Conservation (phyloP, 106 monocot genomes). For the Agapanthus africanus region DNA sequence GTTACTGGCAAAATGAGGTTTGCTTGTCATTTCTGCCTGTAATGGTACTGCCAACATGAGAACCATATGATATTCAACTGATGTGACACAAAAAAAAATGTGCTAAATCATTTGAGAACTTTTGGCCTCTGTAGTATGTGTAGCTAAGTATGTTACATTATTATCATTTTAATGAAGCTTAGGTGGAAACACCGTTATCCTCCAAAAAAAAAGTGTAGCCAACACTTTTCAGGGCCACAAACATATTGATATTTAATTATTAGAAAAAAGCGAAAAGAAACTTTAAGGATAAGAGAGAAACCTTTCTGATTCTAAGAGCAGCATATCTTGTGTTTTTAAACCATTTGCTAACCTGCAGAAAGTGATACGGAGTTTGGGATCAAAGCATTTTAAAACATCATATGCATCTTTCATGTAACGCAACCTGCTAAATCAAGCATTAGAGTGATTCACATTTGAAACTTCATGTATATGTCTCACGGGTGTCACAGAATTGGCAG, state of each 20-base stretch:
- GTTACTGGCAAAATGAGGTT: not conserved
- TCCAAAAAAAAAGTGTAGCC: too few species aligned
- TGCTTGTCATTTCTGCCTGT: conserved; percentile 21
- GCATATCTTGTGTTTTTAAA: conserved; percentile 78
- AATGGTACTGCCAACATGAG: not conserved
- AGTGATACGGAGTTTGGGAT: not conserved
- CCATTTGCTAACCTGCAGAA: conserved; percentile 59
- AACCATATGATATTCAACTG: not conserved
- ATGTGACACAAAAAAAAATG: not conserved
- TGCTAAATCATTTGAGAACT: not conserved
- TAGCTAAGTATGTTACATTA: too few species aligned
- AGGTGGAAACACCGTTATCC: too few species aligned
- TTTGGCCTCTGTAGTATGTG: not conserved
- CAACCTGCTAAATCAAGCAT: too few species aligned
- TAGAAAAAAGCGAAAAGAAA: not conserved
- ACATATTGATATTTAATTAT: not conserved
- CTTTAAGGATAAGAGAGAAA: conserved; percentile 3
- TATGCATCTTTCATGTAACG: too few species aligned
- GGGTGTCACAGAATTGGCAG: too few species aligned
- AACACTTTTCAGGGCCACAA: not conserved
- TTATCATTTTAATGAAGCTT: too few species aligned
- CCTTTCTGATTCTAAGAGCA: conserved; percentile 68
- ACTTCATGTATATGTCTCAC: too few species aligned
- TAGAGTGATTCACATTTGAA: too few species aligned
- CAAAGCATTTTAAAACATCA: too few species aligned